These are phyloP conservation scores for Tricholoma flavovirens DNA, from an alignment of 768 basidiomycete species.

Conservation along the genomic window DNA sequence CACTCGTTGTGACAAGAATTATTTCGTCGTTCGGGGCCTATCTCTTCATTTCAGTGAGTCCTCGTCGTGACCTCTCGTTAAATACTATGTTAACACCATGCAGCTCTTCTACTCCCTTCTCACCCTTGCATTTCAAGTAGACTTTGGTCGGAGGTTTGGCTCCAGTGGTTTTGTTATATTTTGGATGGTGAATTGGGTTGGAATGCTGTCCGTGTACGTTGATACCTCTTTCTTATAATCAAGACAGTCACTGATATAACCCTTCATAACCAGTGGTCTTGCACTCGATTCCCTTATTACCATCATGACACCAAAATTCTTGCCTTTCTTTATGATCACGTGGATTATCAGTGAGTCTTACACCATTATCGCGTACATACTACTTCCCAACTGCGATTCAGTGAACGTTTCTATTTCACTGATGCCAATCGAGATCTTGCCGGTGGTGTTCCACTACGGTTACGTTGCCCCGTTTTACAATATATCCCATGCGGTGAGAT, in stretches of 20 bases:
- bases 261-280: constrained; percentile 39
- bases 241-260: background rate
- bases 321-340: constrained; percentile 56
- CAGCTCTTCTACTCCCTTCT: constrained; percentile 56
- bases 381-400: constrained; percentile 16
- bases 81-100: background rate
- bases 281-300: constrained; percentile 57
- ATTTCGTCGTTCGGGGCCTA: constrained; percentile 24
- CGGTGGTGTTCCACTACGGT: constrained; percentile 43
- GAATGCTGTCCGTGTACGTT: constrained; percentile 52
- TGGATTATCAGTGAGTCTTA: constrained; percentile 54
- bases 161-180: constrained; percentile 52
- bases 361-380: background rate
- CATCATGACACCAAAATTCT: constrained; percentile 43
- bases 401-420: constrained; percentile 53
- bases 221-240: background rate
- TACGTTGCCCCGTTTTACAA: constrained; percentile 56
- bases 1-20: constrained; percentile 28
- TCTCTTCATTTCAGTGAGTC: constrained; percentile 33
- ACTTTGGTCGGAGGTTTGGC: constrained; percentile 45
- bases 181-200: constrained; percentile 61
- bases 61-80: background rate
- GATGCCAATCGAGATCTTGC: constrained; percentile 45
- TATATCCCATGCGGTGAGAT: constrained; percentile 40
- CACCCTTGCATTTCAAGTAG: constrained; percentile 54